These are phyloP conservation scores for Pharnaceum exiguum DNA, from an alignment of 148 eudicot species.

Conservation along the genomic window DNA sequence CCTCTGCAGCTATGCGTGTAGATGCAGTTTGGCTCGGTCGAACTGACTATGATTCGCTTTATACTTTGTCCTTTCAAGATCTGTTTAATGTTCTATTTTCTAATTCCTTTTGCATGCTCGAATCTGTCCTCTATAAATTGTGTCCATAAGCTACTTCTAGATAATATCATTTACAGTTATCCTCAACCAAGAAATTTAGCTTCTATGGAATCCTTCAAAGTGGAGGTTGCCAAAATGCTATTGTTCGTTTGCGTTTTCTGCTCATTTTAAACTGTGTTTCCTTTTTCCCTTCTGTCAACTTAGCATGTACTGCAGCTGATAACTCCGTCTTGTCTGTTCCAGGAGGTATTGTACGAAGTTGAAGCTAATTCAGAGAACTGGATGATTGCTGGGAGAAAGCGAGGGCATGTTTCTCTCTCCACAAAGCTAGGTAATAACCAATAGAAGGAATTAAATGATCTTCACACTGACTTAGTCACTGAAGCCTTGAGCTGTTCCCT, in stretches of 20 bases:
- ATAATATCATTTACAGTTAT: no score
- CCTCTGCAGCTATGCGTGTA: no score
- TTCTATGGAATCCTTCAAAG: no score
- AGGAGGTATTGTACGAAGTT: slow-evolving; percentile 83
- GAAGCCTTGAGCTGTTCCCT: background rate
- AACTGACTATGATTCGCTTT: no score
- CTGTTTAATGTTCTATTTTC: no score
- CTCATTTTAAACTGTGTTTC: background rate
- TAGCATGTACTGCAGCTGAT: background rate
- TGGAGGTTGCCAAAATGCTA: background rate
- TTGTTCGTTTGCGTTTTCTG: background rate
- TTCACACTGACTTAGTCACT: background rate
- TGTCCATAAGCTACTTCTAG: no score
- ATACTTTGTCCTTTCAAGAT: no score
- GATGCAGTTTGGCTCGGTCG: no score
- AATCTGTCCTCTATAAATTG: no score
- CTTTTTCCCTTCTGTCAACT: background rate
- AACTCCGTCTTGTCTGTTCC: slow-evolving; percentile 7
- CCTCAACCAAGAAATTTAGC: no score
- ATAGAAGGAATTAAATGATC: background rate
- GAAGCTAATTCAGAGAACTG: slow-evolving; percentile 86
- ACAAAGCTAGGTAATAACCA: slow-evolving; percentile 56
- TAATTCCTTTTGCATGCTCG: no score
- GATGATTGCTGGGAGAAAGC: slow-evolving; percentile 99
- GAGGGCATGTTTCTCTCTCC: slow-evolving; percentile 76